phyloP scores from a whole-genome alignment of 2,329 filamentous ascomycete genomes.

The Botrytis galanthina region DNA sequence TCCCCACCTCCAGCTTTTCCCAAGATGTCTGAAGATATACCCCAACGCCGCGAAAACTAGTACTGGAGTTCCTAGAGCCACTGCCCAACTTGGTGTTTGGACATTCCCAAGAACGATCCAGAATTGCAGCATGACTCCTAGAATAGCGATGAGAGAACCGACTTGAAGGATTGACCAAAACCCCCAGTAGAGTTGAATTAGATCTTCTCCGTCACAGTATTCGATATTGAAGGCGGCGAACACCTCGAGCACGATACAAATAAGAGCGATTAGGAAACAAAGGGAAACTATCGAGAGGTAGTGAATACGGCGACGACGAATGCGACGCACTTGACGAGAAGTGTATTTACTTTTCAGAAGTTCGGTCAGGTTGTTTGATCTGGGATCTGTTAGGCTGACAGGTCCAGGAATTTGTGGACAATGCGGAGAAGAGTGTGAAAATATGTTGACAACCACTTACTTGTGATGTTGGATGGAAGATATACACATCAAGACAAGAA shows the following conservation, averaged over 20 bases:
- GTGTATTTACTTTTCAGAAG: constrained; percentile 18
- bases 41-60: constrained; percentile 50
- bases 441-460: constrained; percentile 23
- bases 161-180: constrained; percentile 61
- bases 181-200: constrained; percentile 59
- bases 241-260: constrained; percentile 53
- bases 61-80: constrained; percentile 59
- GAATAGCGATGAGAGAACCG: constrained; percentile 56
- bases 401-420: not conserved
- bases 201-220: constrained; percentile 59
- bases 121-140: constrained; percentile 55
- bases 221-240: constrained; percentile 43
- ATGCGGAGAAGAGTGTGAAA: not conserved
- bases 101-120: constrained; percentile 50
- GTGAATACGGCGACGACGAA: constrained; percentile 33
- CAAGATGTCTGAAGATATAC: constrained; percentile 39
- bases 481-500: constrained; percentile 46
- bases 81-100: constrained; percentile 57
- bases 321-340: constrained; percentile 4
- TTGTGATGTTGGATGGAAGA: constrained; percentile 40
- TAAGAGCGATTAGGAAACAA: constrained; percentile 47
- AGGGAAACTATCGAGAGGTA: constrained; percentile 44
- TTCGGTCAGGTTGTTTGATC: constrained; percentile 28
- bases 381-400: constrained; percentile 3
- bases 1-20: constrained; percentile 9